These are phyloP conservation scores for Schoenoplectus tabernaemontani DNA, from an alignment of 202 grass and related monocot genomes.

Conservation along the genomic window DNA sequence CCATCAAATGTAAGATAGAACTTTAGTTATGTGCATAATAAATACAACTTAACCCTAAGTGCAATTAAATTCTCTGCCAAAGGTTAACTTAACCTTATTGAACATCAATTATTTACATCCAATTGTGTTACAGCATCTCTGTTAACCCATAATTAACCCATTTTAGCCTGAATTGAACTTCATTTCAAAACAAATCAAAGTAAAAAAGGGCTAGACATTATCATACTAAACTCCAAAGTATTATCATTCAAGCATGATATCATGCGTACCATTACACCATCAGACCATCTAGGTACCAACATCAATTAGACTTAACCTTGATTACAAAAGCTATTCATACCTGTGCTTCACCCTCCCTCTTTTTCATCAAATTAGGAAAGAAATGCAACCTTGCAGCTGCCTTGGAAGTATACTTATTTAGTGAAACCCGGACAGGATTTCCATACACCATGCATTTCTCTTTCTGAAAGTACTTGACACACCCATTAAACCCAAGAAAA, in stretches of 20 bases:
- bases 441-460: no score
- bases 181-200: background rate
- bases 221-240: background rate
- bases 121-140: background rate
- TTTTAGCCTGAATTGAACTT: background rate
- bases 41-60: background rate
- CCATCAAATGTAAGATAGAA: background rate
- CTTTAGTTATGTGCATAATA: background rate
- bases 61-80: background rate
- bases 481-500: slow-evolving; percentile 81
- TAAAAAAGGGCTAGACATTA: background rate
- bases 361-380: slow-evolving; percentile 41
- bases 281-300: background rate
- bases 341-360: slow-evolving; percentile 30
- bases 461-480: slow-evolving; percentile 63
- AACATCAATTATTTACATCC: background rate
- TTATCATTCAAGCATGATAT: background rate
- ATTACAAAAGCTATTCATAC: background rate
- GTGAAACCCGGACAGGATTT: no score
- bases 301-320: no score
- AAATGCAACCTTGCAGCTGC: slow-evolving; percentile 43
- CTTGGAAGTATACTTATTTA: slow-evolving; percentile 51
- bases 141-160: background rate
- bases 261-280: background rate
- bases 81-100: background rate